Evolutionary conservation across 202 grass and related monocot species (phyloP), one percentile per base, ranked within the genome.

Genomic region (Digitaria exilis): DNA sequence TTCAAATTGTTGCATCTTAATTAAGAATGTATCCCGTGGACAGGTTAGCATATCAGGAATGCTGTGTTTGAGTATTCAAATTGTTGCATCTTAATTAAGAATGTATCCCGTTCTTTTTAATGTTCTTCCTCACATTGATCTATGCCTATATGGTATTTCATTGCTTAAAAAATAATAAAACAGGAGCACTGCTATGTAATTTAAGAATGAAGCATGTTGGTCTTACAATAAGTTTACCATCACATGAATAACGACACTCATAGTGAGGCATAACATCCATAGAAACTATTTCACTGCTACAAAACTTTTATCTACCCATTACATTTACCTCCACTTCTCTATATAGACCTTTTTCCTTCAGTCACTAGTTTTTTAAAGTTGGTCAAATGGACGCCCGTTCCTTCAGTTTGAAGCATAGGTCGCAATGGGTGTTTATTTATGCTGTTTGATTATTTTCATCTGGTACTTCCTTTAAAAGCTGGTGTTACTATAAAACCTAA

Each of bases 1-100:
- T 75, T 68, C 75, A 28, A 73, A 73, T 61, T 42, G 19, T 49
- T 32, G 10, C 26, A 62, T 77, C 41, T 55, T 46, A 59, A 22
- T 46, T 46, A 73, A 71, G 5, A 17, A n/a, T 52, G 9, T 18
- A 60, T 24, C 29, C 2, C 25, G 55, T 83, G n/a, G n/a, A n/a
- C n/a, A n/a, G n/a, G n/a, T n/a, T n/a, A n/a, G 18, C 60, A 28
- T 88, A 8, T 60, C 73, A 58, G 21, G 17, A 69, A 69, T 22
- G 57, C 19, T 80, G 31, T 69, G 34, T 28, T 77, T 24, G 80
- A 69, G 32, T 65, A 84, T 75, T 68, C 75, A 28, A 73, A 73
- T 61, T 42, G 19, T 49, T 32, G 10, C 26, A 62, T 77, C 41
- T 55, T 46, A 59, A 22, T 46, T 46, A 73, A 71, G 5, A 17